Evolutionary conservation across 208 protist genomes (phyloP).

Genomic region (Leishmania tropica): DNA sequence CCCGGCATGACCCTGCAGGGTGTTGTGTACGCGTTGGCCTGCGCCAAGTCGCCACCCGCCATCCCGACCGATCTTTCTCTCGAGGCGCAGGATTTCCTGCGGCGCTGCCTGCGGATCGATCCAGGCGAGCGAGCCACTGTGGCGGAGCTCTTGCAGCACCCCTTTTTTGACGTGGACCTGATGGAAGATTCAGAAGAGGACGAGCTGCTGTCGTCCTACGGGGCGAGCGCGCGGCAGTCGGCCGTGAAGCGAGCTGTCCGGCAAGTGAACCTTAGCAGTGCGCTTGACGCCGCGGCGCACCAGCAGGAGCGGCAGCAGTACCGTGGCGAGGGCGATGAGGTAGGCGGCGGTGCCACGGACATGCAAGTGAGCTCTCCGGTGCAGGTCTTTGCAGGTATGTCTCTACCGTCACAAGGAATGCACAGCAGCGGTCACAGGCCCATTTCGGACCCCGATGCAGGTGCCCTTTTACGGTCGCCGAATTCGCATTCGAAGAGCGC

Average conservation of each 20-base stretch:
- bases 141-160: constrained; percentile 69
- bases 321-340: background rate
- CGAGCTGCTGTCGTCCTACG: constrained; percentile 47
- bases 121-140: constrained; percentile 62
- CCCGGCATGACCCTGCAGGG: constrained; percentile 54
- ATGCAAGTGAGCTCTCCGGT: background rate
- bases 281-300: background rate
- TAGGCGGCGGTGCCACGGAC: background rate
- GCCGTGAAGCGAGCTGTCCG: constrained; percentile 36
- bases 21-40: constrained; percentile 67
- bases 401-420: constrained; percentile 6
- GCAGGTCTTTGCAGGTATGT: background rate
- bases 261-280: constrained; percentile 19
- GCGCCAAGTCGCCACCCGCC: constrained; percentile 51
- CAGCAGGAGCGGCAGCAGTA: background rate
- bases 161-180: constrained; percentile 67
- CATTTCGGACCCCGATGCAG: background rate
- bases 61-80: constrained; percentile 63
- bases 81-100: constrained; percentile 71
- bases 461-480: constrained; percentile 5
- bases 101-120: constrained; percentile 58
- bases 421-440: background rate
- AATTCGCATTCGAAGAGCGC: constrained; percentile 37
- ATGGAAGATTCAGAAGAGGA: constrained; percentile 47
- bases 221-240: constrained; percentile 37